These are phyloP conservation scores for Amphicarpaea edgeworthii DNA, from an alignment of 306 rosid species.

Conservation along the genomic window DNA sequence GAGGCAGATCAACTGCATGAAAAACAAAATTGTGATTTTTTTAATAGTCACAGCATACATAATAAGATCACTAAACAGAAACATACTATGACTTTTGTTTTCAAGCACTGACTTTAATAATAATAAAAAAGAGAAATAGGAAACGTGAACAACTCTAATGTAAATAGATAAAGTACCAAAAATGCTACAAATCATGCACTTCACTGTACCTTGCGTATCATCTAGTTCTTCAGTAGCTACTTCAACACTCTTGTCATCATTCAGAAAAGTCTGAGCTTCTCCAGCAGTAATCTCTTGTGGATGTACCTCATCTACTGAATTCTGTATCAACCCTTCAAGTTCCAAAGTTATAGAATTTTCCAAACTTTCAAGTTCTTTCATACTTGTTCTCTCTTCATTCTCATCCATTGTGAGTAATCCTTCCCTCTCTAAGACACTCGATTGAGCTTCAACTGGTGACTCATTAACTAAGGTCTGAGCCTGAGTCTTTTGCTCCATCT, in stretches of 20 bases:
- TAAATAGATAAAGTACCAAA: conserved; percentile 5
- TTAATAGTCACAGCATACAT: neutral
- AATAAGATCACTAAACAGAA: conserved; percentile 23
- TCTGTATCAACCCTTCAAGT: conserved; percentile 21
- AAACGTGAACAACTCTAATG: conserved; percentile 14
- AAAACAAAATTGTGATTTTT: conserved; percentile 1
- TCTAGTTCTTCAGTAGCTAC: conserved; percentile 45
- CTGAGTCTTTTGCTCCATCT: conserved; percentile 37
- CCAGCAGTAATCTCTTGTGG: conserved; percentile 39
- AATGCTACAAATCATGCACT: conserved; percentile 33
- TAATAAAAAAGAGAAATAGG: conserved; percentile 2
- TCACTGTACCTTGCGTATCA: conserved; percentile 56
- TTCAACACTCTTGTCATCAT: conserved; percentile 42
- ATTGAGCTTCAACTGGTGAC: conserved; percentile 37
- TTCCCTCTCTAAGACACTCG: conserved; percentile 35
- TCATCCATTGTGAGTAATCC: conserved; percentile 21
- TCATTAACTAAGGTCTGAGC: conserved; percentile 23
- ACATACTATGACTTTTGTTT: conserved; percentile 4
- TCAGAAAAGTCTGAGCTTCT: conserved; percentile 35
- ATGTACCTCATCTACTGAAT: conserved; percentile 39
- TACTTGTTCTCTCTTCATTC: conserved; percentile 41
- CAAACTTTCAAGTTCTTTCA: conserved; percentile 46
- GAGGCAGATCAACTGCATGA: conserved; percentile 50
- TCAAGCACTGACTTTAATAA: conserved; percentile 25
- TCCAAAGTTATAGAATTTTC: conserved; percentile 41